Conservation (phyloP, 352 stramenopile genomes). For the Aphanomyces invadans region DNA sequence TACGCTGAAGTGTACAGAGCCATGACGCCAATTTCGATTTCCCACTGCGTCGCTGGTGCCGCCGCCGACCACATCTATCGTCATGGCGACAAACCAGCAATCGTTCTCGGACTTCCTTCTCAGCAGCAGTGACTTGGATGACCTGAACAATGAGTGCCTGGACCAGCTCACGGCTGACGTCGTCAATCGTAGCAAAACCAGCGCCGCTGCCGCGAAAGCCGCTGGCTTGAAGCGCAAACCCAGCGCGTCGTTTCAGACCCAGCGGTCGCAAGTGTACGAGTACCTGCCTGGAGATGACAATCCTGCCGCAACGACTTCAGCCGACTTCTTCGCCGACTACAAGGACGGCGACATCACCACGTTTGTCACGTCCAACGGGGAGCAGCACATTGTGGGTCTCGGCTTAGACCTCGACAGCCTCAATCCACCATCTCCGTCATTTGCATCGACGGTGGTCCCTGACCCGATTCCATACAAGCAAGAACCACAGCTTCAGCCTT, state of each 20-base stretch:
- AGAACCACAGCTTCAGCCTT: neutral
- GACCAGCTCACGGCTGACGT: neutral
- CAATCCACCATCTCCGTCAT: neutral
- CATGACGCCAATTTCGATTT: neutral
- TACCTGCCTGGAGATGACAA: neutral
- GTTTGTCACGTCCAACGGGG: constrained; percentile 5
- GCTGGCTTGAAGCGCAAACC: constrained; percentile 14
- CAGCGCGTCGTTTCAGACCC: constrained; percentile 14
- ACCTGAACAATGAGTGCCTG: neutral
- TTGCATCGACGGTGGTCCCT: neutral
- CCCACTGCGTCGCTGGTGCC: neutral
- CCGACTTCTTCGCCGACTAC: constrained; percentile 4
- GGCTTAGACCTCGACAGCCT: constrained; percentile 18
- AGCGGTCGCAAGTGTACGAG: neutral
- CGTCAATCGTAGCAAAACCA: neutral
- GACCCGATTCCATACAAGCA: constrained; percentile 20
- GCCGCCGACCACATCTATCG: neutral
- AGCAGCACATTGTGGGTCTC: neutral
- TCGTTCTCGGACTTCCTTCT: constrained; percentile 14
- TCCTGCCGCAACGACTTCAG: neutral
- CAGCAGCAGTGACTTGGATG: neutral
- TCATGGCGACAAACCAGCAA: neutral
- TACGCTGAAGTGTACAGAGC: neutral
- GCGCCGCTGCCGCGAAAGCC: neutral
- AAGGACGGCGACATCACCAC: neutral